Percentiles rank a stretch among this genome's conserved stretches.
Evolutionary conservation across 1,284 basidiomycete species (phyloP).

Genomic region (Vanrija humicola): DNA sequence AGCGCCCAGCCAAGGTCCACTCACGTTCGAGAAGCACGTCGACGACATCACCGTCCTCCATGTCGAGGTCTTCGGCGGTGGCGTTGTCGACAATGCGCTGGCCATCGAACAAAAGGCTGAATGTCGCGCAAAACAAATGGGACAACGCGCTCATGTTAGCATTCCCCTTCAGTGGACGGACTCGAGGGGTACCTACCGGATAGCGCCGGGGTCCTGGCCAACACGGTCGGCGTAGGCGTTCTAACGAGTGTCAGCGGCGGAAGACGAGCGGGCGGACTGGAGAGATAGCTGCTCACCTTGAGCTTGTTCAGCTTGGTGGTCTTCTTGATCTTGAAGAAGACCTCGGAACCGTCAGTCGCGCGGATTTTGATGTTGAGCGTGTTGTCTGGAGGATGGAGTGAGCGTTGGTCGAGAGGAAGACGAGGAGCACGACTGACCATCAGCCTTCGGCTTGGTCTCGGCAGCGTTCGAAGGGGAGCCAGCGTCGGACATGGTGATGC

Average conservation of each 20-base stretch:
- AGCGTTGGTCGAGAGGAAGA: neutral
- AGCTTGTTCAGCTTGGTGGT: slow-evolving; percentile 91
- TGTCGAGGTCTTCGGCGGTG: slow-evolving; percentile 73
- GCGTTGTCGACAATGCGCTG: slow-evolving; percentile 75
- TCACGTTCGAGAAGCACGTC: slow-evolving; percentile 90
- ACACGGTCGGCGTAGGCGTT: slow-evolving; percentile 90
- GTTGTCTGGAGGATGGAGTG: slow-evolving; percentile 52
- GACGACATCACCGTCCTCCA: slow-evolving; percentile 80
- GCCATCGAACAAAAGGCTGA: slow-evolving; percentile 82
- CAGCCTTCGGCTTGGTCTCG: slow-evolving; percentile 57
- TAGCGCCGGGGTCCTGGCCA: slow-evolving; percentile 78
- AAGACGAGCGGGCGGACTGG: neutral
- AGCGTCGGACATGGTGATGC: slow-evolving; percentile 60
- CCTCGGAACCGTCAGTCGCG: slow-evolving; percentile 75
- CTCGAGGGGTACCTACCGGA: slow-evolving; percentile 61
- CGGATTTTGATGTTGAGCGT: slow-evolving; percentile 83
- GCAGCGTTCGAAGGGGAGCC: slow-evolving; percentile 51
- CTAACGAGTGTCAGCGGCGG: slow-evolving; percentile 49
- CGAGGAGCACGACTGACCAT: slow-evolving; percentile 40
- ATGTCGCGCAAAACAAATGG: neutral
- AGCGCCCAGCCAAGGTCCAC: slow-evolving; percentile 40
- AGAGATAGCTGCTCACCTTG: slow-evolving; percentile 31
- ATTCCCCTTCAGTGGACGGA: neutral
- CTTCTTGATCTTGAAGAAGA: slow-evolving; percentile 97
- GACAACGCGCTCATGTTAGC: too few species aligned